phyloP scores from a whole-genome alignment of 139 green algal genomes.

The Spirogloea muscicola region DNA sequence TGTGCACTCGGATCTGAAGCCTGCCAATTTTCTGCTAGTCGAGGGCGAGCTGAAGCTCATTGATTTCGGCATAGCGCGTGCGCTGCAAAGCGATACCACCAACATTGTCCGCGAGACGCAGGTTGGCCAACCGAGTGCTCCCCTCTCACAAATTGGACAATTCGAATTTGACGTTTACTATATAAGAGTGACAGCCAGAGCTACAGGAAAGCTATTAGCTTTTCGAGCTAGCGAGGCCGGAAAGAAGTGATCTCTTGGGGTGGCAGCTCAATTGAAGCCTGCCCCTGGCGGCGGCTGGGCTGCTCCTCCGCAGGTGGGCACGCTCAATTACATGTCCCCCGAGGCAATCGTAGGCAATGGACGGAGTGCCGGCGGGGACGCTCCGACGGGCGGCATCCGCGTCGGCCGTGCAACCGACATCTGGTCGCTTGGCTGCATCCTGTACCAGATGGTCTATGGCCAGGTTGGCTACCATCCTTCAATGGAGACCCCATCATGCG shows the following conservation, averaged over 20 bases:
- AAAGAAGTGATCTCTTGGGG: no score
- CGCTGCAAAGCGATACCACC: conserved; percentile 84
- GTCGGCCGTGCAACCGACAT: conserved; percentile 84
- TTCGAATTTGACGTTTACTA: no score
- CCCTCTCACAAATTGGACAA: no score
- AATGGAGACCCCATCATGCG: background rate
- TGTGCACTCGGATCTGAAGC: conserved; percentile 95
- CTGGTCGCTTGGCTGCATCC: conserved; percentile 93
- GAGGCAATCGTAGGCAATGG: conserved; percentile 75
- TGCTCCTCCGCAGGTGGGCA: conserved; percentile 83
- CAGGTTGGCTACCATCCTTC: no score
- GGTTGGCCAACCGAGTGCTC: background rate
- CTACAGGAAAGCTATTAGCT: no score
- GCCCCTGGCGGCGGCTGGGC: no score
- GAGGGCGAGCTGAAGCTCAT: conserved; percentile 96
- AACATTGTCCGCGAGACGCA: conserved; percentile 62
- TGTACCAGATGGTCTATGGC: conserved; percentile 96
- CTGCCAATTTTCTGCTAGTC: conserved; percentile 94
- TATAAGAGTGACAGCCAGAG: no score
- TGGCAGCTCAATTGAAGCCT: no score
- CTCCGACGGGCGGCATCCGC: conserved; percentile 60
- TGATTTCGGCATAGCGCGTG: conserved; percentile 97
- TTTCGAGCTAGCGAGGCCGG: no score
- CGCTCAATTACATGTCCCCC: conserved; percentile 98
- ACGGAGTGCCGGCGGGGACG: conserved; percentile 59